Percentiles rank a stretch among this genome's conserved stretches.
phyloP scores from a whole-genome alignment of 2,329 filamentous ascomycete species.

The Elsinoe arachidis region DNA sequence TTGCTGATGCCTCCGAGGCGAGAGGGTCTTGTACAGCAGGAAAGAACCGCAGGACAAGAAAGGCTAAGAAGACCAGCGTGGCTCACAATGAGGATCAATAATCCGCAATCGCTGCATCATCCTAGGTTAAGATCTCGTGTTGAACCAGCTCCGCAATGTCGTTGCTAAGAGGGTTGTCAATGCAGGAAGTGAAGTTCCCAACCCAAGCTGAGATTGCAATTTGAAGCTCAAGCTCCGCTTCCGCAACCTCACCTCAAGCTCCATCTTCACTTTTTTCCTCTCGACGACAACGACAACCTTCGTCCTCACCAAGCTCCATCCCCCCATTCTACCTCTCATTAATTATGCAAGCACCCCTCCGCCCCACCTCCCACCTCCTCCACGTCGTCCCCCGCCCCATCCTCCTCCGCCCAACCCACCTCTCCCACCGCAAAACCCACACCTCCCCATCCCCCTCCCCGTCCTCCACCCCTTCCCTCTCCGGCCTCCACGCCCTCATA shows the following conservation, averaged over 20 bases:
- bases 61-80: too few relatives aligned
- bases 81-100: too few relatives aligned
- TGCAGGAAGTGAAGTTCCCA: too few relatives aligned
- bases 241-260: background rate
- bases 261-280: background rate
- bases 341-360: background rate
- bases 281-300: background rate
- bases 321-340: background rate
- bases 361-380: background rate
- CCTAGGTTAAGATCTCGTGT: too few relatives aligned
- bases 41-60: too few relatives aligned
- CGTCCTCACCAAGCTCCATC: background rate
- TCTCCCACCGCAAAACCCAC: slow-evolving; percentile 20
- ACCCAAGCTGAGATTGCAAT: too few relatives aligned
- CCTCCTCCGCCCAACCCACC: background rate
- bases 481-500: slow-evolving; percentile 29
- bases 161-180: too few relatives aligned
- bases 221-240: background rate
- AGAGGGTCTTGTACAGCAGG: too few relatives aligned
- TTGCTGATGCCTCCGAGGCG: too few relatives aligned
- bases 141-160: too few relatives aligned
- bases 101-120: too few relatives aligned
- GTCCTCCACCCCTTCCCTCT: slow-evolving; percentile 13
- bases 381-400: background rate
- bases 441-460: slow-evolving; percentile 16